phyloP scores from a whole-genome alignment of 2,329 filamentous ascomycete species.

The Apiospora arundinis region DNA sequence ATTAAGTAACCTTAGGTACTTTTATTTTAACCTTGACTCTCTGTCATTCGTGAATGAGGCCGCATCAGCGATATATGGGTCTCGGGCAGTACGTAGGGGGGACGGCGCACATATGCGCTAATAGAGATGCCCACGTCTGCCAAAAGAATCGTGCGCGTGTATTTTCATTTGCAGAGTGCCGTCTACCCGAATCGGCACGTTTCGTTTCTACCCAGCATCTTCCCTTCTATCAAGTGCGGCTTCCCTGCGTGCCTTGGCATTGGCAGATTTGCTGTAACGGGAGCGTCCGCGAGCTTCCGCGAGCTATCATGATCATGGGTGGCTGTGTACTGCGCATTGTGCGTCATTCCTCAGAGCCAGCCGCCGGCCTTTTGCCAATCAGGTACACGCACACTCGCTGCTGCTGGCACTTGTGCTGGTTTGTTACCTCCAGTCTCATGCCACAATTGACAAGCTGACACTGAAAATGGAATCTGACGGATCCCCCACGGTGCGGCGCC shows the following conservation, averaged over 20 bases:
- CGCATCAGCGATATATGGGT: neutral
- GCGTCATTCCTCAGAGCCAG: neutral
- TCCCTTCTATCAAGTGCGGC: neutral
- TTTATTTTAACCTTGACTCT: neutral
- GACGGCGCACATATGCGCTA: neutral
- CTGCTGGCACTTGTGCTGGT: too few species aligned
- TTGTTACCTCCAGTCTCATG: neutral
- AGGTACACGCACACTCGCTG: neutral
- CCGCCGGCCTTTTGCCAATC: conserved; percentile 8
- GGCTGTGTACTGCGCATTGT: neutral
- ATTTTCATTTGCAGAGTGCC: neutral
- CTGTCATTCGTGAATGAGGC: neutral
- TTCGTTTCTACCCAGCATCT: neutral
- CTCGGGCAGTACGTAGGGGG: neutral
- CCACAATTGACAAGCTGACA: conserved; percentile 4
- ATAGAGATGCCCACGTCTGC: neutral
- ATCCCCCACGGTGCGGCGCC: neutral
- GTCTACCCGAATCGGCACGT: neutral
- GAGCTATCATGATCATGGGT: neutral
- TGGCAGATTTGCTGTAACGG: conserved; percentile 7
- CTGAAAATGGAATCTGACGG: neutral
- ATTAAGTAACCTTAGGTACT: too few species aligned
- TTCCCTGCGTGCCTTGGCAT: neutral
- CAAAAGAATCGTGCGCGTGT: neutral
- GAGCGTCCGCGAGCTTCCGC: conserved; percentile 12